Base-by-base conservation (phyloP, 148 eudicot genomes). In the Gaultheria prostrata region DNA sequence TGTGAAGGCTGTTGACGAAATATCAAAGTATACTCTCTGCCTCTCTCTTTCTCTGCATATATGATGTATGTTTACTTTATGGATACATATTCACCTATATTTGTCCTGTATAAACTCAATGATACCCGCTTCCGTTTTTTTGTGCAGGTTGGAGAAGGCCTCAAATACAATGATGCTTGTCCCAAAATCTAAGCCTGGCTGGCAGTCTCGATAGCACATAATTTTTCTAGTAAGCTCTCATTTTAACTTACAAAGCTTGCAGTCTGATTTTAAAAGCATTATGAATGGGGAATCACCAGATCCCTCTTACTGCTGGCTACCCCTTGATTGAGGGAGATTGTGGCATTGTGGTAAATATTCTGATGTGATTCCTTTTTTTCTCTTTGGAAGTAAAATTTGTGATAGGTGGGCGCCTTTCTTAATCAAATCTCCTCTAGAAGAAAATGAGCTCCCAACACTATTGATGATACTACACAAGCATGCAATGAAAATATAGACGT, bases 1-100 rank as follows among this genome's bases (percentile, higher is more conserved):
- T 79, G 88, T 96, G 74, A 89, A 86, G 87, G 93, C 93, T 50
- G 93, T 91, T 63, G 95, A 92, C 80, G 99, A 94, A 88, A 90
- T 94, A 72, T 88, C 94, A 30, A 92, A 82, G 99, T 93, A 24
- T 54, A 80, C 89, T 39, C 75, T 35, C 49, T 21, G 50, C 48
- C 24, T 39, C 35, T 77, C 43, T 28, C 20, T 32, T 48, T 70
- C 45, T 70, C 17, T 12, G 1, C 11, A 3, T 9, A 12, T 26
- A 12, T 26, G 39, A 35, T 28, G 33, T 33, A 18, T 33, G 76
- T 71, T 45, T 71, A 46, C 33, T 54, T 54, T 54, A 13, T 54
- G 15, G 59, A 17, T 9, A 14, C 12, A 14, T 51, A 14, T 51
- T 35, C 39, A 35, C 39, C 1, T 35, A n/a, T 4, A n/a, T 71